Base-by-base conservation (phyloP, 2,329 filamentous ascomycete genomes). In the Neoascochyta sp. region DNA sequence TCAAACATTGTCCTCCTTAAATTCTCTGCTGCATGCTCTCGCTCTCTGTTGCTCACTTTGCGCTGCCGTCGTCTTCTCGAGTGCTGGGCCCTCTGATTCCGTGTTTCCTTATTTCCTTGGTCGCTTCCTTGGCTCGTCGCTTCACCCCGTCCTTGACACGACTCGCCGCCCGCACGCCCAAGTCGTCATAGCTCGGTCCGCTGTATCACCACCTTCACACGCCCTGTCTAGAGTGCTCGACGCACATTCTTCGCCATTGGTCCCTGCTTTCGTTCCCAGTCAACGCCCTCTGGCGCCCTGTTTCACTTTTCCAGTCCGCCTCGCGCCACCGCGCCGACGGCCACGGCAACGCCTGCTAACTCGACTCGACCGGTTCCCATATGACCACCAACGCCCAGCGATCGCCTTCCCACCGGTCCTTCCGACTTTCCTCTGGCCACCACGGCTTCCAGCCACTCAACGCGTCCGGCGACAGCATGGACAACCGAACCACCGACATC, bases 401-500 rank as follows among this genome's bases (percentile, higher is more conserved):
- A 26, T 43, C 47, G 10, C 52, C 54, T 38, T 61, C 58, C 2
- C 49, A 53, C 28, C 53, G 59, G 40, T 59, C 57, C 22, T 57
- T 53, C 26, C 50, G 57, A 30, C 50, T 52, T 28, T 62, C 58
- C 13, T n/a, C n/a, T n/a, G n/a, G n/a, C n/a, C 50, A 49, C 22
- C 54, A 62, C 39, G 58, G 57, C 18, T 63, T 62, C 32, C 57
- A 60, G 32, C 62, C 52, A 22, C 42, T 64, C 30, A 41, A 44
- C 43, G 49, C 47, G 28, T 32, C 38, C 27, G 18, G 35, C 14
- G 35, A 38, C 43, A 61, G 57, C 29, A 72, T 71, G 67, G 45
- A 57, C 18, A 28, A 34, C 64, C 69, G 48, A 16, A 76, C 74
- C 15, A 75, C 75, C 47, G 72, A 80, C 45, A 82, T 82, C 29